These are phyloP conservation scores for Nissolia schottii DNA, from an alignment of 306 rosid species.

Conservation along the genomic window DNA sequence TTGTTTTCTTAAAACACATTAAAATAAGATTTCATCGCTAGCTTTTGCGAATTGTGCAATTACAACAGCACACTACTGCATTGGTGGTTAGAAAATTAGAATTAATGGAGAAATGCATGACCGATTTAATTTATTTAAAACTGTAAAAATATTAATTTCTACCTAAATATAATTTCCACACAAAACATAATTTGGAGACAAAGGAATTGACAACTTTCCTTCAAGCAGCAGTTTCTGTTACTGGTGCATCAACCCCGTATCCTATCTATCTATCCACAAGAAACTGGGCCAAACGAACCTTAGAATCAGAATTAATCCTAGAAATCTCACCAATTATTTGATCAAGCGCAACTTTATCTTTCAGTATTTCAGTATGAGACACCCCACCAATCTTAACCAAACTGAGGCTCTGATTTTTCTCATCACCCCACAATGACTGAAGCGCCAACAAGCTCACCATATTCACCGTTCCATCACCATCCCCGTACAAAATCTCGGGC, in stretches of 20 bases:
- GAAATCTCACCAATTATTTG: conserved; percentile 41
- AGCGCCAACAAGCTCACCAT: conserved; percentile 69
- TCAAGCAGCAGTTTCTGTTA: background rate
- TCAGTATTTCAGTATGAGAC: conserved; percentile 59
- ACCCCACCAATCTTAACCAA: conserved; percentile 47
- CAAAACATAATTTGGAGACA: background rate
- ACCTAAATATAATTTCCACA: background rate
- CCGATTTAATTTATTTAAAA: too few relatives aligned
- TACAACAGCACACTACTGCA: background rate
- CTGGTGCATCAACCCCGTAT: background rate
- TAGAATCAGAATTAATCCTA: conserved; percentile 35
- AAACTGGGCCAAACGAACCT: conserved; percentile 7
- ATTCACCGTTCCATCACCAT: conserved; percentile 94
- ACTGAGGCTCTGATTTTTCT: conserved; percentile 45
- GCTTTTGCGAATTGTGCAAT: too few relatives aligned
- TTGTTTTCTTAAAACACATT: too few relatives aligned
- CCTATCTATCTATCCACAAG: background rate
- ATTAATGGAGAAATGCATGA: too few relatives aligned
- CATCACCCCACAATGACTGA: conserved; percentile 47
- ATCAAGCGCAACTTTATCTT: conserved; percentile 47
- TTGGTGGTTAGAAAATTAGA: too few relatives aligned
- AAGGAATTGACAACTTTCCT: background rate
- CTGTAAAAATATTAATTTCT: too few relatives aligned
- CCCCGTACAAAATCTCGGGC: conserved; percentile 59
- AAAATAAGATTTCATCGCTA: too few relatives aligned